Percentiles rank a stretch among this genome's conserved stretches.
Evolutionary conservation across 257 asterid genomes (phyloP).

Genomic region (Eucommia ulmoides): DNA sequence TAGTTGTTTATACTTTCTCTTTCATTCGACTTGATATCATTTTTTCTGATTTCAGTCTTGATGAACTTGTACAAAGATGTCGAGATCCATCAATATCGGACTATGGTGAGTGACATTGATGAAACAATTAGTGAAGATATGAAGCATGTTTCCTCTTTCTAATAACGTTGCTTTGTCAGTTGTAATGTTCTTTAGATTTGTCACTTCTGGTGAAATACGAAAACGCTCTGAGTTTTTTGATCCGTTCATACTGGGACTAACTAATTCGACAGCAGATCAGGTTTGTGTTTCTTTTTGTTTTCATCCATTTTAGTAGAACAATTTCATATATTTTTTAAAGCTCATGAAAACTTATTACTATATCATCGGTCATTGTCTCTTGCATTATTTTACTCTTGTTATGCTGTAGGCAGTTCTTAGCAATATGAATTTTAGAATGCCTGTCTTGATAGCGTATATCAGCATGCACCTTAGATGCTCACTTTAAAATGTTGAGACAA

Average conservation of each 20-base stretch:
- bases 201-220: constrained; percentile 84
- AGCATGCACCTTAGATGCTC: too few relatives aligned
- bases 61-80: constrained; percentile 70
- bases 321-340: too few relatives aligned
- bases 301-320: background rate
- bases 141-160: constrained; percentile 13
- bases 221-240: constrained; percentile 83
- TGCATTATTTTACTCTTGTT: too few relatives aligned
- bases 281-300: constrained; percentile 19
- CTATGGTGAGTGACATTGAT: constrained; percentile 52
- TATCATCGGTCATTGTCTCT: background rate
- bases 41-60: constrained; percentile 52
- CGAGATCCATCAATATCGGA: constrained; percentile 86
- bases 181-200: constrained; percentile 98
- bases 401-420: too few relatives aligned
- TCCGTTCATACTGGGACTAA: constrained; percentile 81
- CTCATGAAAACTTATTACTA: background rate
- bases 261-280: constrained; percentile 75
- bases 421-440: too few relatives aligned
- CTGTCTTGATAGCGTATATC: too few relatives aligned
- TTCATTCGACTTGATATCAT: too few relatives aligned
- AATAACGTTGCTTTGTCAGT: constrained; percentile 34
- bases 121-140: constrained; percentile 2
- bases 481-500: too few relatives aligned
- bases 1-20: too few relatives aligned